These are phyloP conservation scores for Phytophthora capsici DNA, from an alignment of 352 stramenopile genomes.

Conservation along the genomic window DNA sequence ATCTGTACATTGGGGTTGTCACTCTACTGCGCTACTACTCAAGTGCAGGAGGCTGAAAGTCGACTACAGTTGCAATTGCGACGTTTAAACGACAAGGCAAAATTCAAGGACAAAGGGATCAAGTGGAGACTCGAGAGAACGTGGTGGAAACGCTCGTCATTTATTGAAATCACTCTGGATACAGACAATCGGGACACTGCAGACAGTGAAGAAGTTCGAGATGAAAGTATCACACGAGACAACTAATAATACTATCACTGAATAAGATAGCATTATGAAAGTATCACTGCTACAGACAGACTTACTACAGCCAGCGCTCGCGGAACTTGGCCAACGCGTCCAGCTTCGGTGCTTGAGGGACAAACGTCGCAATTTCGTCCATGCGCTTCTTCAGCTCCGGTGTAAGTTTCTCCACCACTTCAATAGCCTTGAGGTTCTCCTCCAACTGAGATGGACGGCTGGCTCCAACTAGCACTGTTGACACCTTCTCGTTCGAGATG, in stretches of 20 bases:
- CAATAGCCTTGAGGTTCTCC: slow-evolving; percentile 40
- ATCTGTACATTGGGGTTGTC: slow-evolving; percentile 82
- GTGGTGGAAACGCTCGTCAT: slow-evolving; percentile 76
- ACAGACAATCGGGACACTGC: not conserved
- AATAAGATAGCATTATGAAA: too few species aligned
- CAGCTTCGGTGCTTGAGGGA: slow-evolving; percentile 4
- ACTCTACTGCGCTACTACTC: slow-evolving; percentile 78
- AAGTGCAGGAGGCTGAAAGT: slow-evolving; percentile 77
- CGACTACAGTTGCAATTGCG: slow-evolving; percentile 70
- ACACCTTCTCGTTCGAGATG: slow-evolving; percentile 58
- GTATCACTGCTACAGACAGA: too few species aligned
- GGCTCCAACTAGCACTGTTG: slow-evolving; percentile 50
- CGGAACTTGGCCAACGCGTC: slow-evolving; percentile 21
- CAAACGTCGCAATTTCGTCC: slow-evolving; percentile 46
- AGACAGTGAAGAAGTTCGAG: not conserved
- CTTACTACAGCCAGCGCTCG: slow-evolving; percentile 15
- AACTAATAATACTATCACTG: too few species aligned
- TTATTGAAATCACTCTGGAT: slow-evolving; percentile 61
- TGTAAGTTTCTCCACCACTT: slow-evolving; percentile 50
- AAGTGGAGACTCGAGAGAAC: slow-evolving; percentile 70
- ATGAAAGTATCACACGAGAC: slow-evolving; percentile 26
- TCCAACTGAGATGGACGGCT: slow-evolving; percentile 41
- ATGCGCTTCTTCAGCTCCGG: slow-evolving; percentile 59
- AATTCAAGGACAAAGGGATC: slow-evolving; percentile 62
- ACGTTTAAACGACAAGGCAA: slow-evolving; percentile 72